phyloP scores from a whole-genome alignment of 306 rosid species.

The Carpinus viminea region DNA sequence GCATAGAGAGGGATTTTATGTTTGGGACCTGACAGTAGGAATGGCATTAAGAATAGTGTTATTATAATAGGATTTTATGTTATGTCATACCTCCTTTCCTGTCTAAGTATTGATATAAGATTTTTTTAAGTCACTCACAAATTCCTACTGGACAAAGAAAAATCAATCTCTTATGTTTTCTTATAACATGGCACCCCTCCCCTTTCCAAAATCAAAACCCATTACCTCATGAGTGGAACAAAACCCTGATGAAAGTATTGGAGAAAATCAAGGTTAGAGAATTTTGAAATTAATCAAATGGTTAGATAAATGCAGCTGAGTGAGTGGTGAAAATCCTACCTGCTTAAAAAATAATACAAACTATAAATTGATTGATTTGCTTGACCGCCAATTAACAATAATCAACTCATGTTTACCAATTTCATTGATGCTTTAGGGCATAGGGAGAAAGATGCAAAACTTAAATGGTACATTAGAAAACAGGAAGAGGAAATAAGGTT shows the following conservation, averaged over 20 bases:
- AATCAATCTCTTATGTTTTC: too few relatives aligned
- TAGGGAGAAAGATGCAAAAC: not conserved
- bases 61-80: too few relatives aligned
- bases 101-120: too few relatives aligned
- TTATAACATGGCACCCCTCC: too few relatives aligned
- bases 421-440: not conserved
- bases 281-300: not conserved
- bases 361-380: not conserved
- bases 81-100: too few relatives aligned
- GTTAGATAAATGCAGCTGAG: not conserved
- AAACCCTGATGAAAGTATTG: not conserved
- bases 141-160: too few relatives aligned
- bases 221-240: not conserved
- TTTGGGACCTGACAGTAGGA: too few relatives aligned
- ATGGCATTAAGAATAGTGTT: too few relatives aligned
- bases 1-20: too few relatives aligned
- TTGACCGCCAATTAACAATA: not conserved
- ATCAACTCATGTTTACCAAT: not conserved
- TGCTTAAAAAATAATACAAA: not conserved
- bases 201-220: not conserved
- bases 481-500: not conserved
- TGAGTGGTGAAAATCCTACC: not conserved
- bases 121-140: too few relatives aligned
- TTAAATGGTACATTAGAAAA: not conserved
- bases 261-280: not conserved